Percentiles rank a stretch among this genome's conserved stretches.
Evolutionary conservation across 345 rosid genomes (phyloP).

Genomic region (Lagerstroemia speciosa): DNA sequence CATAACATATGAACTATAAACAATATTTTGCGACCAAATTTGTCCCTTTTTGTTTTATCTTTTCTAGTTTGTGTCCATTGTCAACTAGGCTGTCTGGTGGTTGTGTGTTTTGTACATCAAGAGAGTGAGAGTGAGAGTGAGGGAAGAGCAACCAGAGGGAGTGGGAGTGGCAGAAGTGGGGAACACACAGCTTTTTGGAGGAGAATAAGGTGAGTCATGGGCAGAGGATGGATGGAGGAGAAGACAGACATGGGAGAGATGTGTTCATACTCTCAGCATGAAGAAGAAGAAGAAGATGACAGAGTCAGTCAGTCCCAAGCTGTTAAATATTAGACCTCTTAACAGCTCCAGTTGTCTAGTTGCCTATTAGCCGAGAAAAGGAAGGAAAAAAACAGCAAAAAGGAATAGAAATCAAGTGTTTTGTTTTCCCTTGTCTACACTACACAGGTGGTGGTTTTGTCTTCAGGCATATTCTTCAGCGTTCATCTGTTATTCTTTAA

Average conservation of each 20-base stretch:
- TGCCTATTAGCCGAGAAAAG: neutral
- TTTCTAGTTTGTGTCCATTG: neutral
- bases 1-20: constrained; percentile 21
- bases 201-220: constrained; percentile 28
- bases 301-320: constrained; percentile 24
- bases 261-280: constrained; percentile 30
- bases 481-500: neutral
- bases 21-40: neutral
- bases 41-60: neutral
- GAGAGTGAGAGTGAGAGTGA: neutral
- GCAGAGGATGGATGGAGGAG: constrained; percentile 19
- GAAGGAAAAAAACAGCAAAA: neutral
- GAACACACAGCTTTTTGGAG: neutral
- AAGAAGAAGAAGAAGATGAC: constrained; percentile 13
- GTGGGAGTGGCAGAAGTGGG: neutral
- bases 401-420: neutral
- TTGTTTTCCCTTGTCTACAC: neutral
- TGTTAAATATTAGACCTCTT: constrained; percentile 53
- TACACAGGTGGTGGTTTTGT: neutral
- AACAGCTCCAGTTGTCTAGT: constrained; percentile 21
- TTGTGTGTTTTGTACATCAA: constrained; percentile 7
- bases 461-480: neutral
- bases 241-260: neutral
- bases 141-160: neutral
- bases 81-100: neutral